A percentile compares a stretch with the other conserved stretches of the same genome.
Conservation (phyloP, 169 alveolate genomes). For the Eimeria sp. region DNA sequence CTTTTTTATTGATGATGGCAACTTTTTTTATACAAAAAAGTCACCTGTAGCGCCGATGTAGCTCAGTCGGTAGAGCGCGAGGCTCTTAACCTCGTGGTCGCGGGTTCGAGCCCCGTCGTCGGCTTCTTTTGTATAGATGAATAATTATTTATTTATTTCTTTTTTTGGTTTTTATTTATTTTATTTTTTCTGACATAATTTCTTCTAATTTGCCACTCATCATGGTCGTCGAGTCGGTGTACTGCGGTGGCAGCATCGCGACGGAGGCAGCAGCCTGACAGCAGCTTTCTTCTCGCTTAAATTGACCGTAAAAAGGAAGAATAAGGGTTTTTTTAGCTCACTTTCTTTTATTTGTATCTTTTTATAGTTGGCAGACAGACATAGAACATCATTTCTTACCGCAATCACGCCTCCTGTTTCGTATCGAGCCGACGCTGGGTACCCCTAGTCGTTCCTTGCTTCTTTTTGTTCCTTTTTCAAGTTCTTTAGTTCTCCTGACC, state of each 20-base stretch:
- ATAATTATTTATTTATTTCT: not conserved
- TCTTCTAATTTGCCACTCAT: not conserved
- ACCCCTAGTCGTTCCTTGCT: not conserved
- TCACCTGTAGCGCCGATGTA: constrained; percentile 89
- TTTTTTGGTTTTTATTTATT: not conserved
- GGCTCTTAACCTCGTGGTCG: constrained; percentile 99
- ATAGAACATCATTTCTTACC: not conserved
- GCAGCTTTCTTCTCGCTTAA: not conserved
- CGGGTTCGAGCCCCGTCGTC: constrained; percentile 99
- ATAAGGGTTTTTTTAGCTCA: not conserved
- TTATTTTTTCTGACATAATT: not conserved
- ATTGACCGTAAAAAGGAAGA: not conserved
- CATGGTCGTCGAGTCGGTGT: not conserved
- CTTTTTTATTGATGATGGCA: not conserved
- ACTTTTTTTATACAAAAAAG: no score
- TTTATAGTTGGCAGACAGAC: not conserved
- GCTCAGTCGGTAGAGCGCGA: constrained; percentile 99
- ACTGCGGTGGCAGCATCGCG: not conserved
- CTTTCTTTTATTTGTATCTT: not conserved
- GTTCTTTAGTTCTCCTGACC: not conserved
- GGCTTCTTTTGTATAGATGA: not conserved
- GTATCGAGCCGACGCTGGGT: not conserved
- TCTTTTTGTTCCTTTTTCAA: not conserved
- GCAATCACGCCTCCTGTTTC: not conserved
- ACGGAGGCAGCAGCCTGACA: not conserved